Base-by-base conservation (phyloP, 495 filamentous ascomycete species). In the Sabuloglossum arenarium region DNA sequence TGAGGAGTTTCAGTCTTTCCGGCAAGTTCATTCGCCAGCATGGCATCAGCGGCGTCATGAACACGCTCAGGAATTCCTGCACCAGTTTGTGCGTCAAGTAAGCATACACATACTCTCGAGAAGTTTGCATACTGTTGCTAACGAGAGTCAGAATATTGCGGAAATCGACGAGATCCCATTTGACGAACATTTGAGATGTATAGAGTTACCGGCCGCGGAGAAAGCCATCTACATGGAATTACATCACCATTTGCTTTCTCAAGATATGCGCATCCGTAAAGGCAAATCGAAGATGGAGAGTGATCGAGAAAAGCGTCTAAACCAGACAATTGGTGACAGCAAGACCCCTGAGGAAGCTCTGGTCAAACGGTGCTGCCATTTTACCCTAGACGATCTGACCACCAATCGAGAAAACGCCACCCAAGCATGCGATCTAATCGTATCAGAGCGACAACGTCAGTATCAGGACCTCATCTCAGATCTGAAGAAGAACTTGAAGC, bases 1-100 rank as follows among this genome's bases (percentile, higher is more conserved):
- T 4, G 75, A 79, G 57, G 62, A 62, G 3, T 77, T 79, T 53
- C 70, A 71, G 11, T 65, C 68, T 25, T 73, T 70, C 58, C 65
- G 67, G 23, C 59, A 67, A 4, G 58, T 66, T 27, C 67, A 65
- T 23, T 77, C 73, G 45, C 59, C 71, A 6, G 66, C 69, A 39
- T 81, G 78, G 78, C 75, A 78, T 59, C 52, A 63, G 42, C 65
- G 68, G 25, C 71, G 78, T 21, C 67, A 74, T 27, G 56, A 64
- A 1, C 57, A 71, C 57, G 78, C 77, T 1, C 76, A 79, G 56
- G 58, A 21, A 1, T 81, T 81, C 59, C 65, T 81, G 0, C 56
- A 78, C 54, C 63, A 63, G 0, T 81, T 78, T 61, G 72, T 71
- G 6, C 69, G 78, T 28, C 71, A 73, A 62, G 64, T 61, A 34